A percentile compares a stretch with the other conserved stretches of the same genome.
Evolutionary conservation across 1,139 yeast species (phyloP).

Genomic region (Geotrichum carabidarum): DNA sequence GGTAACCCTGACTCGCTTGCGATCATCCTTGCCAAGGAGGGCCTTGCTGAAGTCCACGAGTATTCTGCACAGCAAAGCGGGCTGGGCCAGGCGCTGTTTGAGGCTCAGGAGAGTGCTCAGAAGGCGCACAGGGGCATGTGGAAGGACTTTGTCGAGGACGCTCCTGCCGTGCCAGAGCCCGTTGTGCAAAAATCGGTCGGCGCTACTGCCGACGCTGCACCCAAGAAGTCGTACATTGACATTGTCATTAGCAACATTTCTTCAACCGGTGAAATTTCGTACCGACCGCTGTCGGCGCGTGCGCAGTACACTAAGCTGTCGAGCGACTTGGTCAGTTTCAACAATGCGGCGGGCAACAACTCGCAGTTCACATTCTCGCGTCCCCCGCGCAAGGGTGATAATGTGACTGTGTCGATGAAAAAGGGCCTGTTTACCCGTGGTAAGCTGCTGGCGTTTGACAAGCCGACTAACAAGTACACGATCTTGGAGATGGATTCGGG

Average conservation of each 20-base stretch:
- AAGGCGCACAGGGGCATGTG: conserved; percentile 57
- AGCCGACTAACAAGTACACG: conserved; percentile 44
- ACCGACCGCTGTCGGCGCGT: conserved; percentile 40
- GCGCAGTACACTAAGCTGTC: conserved; percentile 27
- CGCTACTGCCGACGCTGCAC: conserved; percentile 19
- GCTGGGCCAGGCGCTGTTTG: conserved; percentile 48
- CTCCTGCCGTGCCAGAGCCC: conserved; percentile 33
- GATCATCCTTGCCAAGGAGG: conserved; percentile 55
- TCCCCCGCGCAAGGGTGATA: conserved; percentile 53
- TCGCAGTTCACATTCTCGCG: conserved; percentile 28
- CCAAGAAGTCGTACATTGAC: conserved; percentile 48
- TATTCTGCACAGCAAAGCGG: conserved; percentile 59
- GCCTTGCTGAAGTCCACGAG: conserved; percentile 62
- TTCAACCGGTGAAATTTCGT: conserved; percentile 49
- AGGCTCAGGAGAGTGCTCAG: conserved; percentile 63
- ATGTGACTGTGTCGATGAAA: conserved; percentile 54
- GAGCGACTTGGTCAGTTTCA: conserved; percentile 39
- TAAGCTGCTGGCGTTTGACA: conserved; percentile 49
- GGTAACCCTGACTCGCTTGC: conserved; percentile 56
- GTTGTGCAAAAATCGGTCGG: conserved; percentile 14
- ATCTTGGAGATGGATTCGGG: conserved; percentile 68
- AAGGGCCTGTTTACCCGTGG: conserved; percentile 61
- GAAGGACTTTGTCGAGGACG: conserved; percentile 47
- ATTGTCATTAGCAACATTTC: conserved; percentile 55
- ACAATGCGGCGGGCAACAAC: conserved; percentile 42